phyloP scores from a whole-genome alignment of 2,329 filamentous ascomycete genomes.

The Diaporthe citri region DNA sequence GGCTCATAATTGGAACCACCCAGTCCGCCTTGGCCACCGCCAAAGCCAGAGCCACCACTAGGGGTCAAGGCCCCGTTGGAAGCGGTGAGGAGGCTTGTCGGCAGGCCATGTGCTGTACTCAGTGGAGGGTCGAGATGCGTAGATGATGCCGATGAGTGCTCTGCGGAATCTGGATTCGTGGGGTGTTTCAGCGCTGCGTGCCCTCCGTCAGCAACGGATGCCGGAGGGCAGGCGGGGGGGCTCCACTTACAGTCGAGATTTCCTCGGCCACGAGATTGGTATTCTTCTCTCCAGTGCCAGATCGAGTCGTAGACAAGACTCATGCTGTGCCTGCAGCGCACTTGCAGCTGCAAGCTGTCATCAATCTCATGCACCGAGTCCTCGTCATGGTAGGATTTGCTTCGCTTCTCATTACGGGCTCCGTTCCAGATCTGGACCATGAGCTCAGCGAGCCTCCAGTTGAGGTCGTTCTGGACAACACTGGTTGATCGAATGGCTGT shows the following conservation, averaged over 20 bases:
- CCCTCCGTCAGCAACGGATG: slow-evolving; percentile 39
- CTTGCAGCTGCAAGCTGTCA: slow-evolving; percentile 81
- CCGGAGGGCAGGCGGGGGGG: slow-evolving; percentile 34
- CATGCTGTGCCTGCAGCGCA: slow-evolving; percentile 88
- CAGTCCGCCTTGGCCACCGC: slow-evolving; percentile 60
- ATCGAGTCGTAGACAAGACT: slow-evolving; percentile 87
- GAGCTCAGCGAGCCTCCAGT: slow-evolving; percentile 84
- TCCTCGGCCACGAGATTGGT: slow-evolving; percentile 77
- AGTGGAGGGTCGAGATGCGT: slow-evolving; percentile 74
- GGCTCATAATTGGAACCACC: slow-evolving; percentile 71
- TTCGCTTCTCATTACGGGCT: slow-evolving; percentile 64
- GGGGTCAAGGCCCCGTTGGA: slow-evolving; percentile 67
- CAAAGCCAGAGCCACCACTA: slow-evolving; percentile 59
- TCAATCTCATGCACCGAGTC: slow-evolving; percentile 69
- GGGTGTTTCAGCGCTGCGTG: slow-evolving; percentile 82
- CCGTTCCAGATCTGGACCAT: slow-evolving; percentile 90
- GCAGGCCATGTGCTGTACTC: slow-evolving; percentile 62
- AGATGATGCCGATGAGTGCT: slow-evolving; percentile 78
- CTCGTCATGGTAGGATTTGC: slow-evolving; percentile 61
- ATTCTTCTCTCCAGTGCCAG: slow-evolving; percentile 88
- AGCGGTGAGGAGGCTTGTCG: slow-evolving; percentile 62
- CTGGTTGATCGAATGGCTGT: slow-evolving; percentile 78
- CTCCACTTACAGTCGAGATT: slow-evolving; percentile 75
- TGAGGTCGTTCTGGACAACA: slow-evolving; percentile 82
- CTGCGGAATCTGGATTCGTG: slow-evolving; percentile 84